Base-by-base conservation (phyloP, 352 stramenopile species). In the Plasmopara muralis region DNA sequence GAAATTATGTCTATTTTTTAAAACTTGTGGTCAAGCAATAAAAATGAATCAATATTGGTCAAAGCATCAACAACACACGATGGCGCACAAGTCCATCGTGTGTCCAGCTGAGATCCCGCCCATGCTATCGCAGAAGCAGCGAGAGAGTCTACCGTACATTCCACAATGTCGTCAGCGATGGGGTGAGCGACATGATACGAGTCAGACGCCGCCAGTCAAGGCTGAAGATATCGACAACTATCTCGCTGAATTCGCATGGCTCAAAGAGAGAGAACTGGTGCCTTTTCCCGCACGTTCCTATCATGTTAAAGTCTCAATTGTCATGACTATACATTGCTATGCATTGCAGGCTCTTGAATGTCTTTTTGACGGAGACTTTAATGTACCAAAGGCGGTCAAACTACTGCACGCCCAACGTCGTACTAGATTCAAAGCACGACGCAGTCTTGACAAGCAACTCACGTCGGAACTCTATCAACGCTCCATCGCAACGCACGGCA, bases 351-450 rank as follows among this genome's bases (percentile, higher is more conserved):
- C 72, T 12, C 69, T 87, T 8, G 70, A 73, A 39, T 82, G 73
- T 47, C 68, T 89, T 15, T 72, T 74, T 57, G 72, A 79, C n/a
- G 67, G 65, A 28, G 58, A 74, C 12, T 87, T 79, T 41, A 55
- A 85, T 31, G 49, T 79, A 15, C 34, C 60, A 18, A 72, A 67
- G 29, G 74, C 74, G 0, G 59, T 63, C 29, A 42, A 62, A 30
- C 51, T 82, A 15, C 59, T 89, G 28, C 61, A 66, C 16, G 43
- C 43, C 9, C 54, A 61, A 41, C 71, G 79, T 25, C 62, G 65
- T 14, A 34, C 62, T 37, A 53, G 58, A 29, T 53, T 59, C 12
- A 67, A 58, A 43, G 53, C 45, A 5, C 45, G 60, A 35, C 55
- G 55, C 7, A 38, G 72, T 46, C 56, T 54, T 12, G 49, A 60